These are phyloP conservation scores for Cornus florida DNA, from an alignment of 148 eudicot genomes.

Conservation along the genomic window DNA sequence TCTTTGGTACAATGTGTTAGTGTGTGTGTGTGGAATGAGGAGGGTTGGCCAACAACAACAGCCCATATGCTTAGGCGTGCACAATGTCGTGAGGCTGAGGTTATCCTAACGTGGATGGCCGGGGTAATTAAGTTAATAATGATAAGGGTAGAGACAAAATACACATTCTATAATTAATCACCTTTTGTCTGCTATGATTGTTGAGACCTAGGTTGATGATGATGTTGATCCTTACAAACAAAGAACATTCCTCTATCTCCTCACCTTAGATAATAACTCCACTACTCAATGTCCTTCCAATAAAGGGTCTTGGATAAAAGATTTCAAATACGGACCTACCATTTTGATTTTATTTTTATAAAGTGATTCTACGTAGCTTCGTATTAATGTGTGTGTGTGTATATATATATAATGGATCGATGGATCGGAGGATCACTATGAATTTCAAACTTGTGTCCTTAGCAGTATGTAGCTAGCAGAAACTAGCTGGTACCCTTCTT, in stretches of 20 bases:
- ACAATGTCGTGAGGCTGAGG: constrained; percentile 27
- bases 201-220: constrained; percentile 7
- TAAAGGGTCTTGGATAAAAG: too few relatives aligned
- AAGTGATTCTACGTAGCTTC: background rate
- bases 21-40: too few relatives aligned
- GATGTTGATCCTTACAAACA: constrained; percentile 5
- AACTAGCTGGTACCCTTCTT: background rate
- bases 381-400: too few relatives aligned
- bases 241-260: background rate
- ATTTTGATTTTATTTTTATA: too few relatives aligned
- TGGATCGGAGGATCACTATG: too few relatives aligned
- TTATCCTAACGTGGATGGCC: constrained; percentile 24
- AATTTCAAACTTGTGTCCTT: too few relatives aligned
- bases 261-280: background rate
- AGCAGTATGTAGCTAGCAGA: background rate
- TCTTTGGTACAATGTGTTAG: background rate
- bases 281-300: too few relatives aligned
- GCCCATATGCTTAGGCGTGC: constrained; percentile 9
- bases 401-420: too few relatives aligned
- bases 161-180: constrained; percentile 12
- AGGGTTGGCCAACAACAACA: background rate
- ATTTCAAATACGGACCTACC: too few relatives aligned
- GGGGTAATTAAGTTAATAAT: background rate
- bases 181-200: constrained; percentile 29
- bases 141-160: constrained; percentile 24